A percentile compares a stretch with the other conserved stretches of the same genome.
phyloP scores from a whole-genome alignment of 2,329 filamentous ascomycete species.

The Aureobasidium sp. region DNA sequence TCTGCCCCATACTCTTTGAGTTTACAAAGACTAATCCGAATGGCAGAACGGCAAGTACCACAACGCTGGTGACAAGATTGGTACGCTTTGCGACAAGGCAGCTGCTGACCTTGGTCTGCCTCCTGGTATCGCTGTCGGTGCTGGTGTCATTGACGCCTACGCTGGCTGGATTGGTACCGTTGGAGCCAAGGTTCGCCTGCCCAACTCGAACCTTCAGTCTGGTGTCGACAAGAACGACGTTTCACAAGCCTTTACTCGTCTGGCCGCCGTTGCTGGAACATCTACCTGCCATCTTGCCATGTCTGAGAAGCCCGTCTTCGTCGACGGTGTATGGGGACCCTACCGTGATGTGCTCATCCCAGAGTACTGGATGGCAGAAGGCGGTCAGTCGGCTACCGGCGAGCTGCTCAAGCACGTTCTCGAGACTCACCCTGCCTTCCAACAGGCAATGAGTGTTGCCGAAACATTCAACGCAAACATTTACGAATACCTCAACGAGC shows the following conservation, averaged over 20 bases:
- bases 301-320: constrained; percentile 88
- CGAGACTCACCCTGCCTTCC: constrained; percentile 87
- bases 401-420: constrained; percentile 91
- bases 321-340: constrained; percentile 92
- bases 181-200: constrained; percentile 84
- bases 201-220: constrained; percentile 55
- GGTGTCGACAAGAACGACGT: constrained; percentile 67
- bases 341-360: constrained; percentile 92
- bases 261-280: constrained; percentile 91
- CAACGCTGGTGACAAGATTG: constrained; percentile 87
- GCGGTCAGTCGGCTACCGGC: constrained; percentile 91
- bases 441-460: constrained; percentile 69
- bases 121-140: constrained; percentile 83
- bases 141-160: constrained; percentile 96
- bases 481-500: constrained; percentile 89
- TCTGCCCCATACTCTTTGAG: constrained; percentile 17
- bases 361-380: constrained; percentile 93
- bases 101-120: constrained; percentile 76
- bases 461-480: constrained; percentile 80
- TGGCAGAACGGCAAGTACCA: constrained; percentile 80
- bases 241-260: constrained; percentile 83
- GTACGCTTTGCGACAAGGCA: constrained; percentile 75
- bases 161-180: constrained; percentile 98
- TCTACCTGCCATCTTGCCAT: constrained; percentile 97
- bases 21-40: constrained; percentile 28